Base-by-base conservation (phyloP, 2,329 filamentous ascomycete genomes). In the Paraphaeosphaeria sporulosa region DNA sequence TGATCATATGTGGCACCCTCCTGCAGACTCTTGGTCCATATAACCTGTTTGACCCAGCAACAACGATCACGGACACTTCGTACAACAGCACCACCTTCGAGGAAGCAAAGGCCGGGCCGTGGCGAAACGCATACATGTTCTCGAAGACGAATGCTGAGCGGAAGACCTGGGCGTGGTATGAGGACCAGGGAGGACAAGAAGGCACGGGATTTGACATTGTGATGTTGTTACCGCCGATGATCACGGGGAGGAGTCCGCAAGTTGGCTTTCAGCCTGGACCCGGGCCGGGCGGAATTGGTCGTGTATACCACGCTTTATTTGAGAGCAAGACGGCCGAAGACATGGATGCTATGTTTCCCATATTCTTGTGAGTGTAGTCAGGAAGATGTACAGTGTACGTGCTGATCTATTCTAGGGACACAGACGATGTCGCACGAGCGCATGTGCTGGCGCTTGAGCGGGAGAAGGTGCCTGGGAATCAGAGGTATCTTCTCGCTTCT, bases 111-210 rank as follows among this genome's bases (percentile, higher is more conserved):
- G 25, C 34, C 15, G 49, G 56, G 7, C 30, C 53, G 4, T 53
- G 54, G 40, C n/a, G 19, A 4, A 42, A 32, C 17, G 64, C 61
- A 6, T 68, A 68, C 53, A 30, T 47, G 38, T 67, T 57, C 55
- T 60, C 62, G n/a, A 68, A 68, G 48, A 62, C 62, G 36, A 43
- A 51, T 15, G 60, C 62, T 13, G 66, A 68, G 57, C 32, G 51
- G n/a, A 56, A 60, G 50, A 61, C 56, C 13, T 68, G 62, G 64
- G 61, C 34, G 23, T 68, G 59, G 55, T 53, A 65, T 27, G 48
- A 67, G 44, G 43, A 64, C 47, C 59, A 60, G 1, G 44, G 32
- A 4, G 38, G 53, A 1, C 57, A 58, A 50, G 52, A 51, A 7
- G 19, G 21, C 1, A 27, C 44, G 4, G 43, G 44, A 10, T 68